Percentiles rank a stretch among this genome's conserved stretches.
phyloP scores from a whole-genome alignment of 2,329 filamentous ascomycete species.

The Simplicillium sp. region DNA sequence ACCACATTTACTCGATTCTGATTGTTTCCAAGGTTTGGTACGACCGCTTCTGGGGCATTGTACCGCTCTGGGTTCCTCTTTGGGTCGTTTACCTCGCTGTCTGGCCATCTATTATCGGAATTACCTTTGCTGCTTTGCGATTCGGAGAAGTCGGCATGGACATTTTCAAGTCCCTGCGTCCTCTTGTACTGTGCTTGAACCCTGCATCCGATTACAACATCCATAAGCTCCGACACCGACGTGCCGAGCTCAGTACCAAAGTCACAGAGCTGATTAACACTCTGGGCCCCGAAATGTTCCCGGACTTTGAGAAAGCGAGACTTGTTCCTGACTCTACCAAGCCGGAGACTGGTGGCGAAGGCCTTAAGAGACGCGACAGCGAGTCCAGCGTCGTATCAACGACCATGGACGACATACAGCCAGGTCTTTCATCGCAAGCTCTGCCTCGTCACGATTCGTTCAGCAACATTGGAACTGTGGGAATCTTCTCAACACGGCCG shows the following conservation, averaged over 20 bases:
- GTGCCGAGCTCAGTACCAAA: conserved; percentile 66
- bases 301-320: conserved; percentile 79
- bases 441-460: conserved; percentile 87
- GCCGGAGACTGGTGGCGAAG: conserved; percentile 19
- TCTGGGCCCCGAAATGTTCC: conserved; percentile 89
- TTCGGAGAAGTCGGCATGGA: conserved; percentile 99
- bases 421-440: conserved; percentile 31
- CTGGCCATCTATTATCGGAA: conserved; percentile 71
- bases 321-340: conserved; percentile 51
- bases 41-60: conserved; percentile 73
- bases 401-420: conserved; percentile 24
- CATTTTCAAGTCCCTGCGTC: conserved; percentile 87
- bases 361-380: conserved; percentile 34
- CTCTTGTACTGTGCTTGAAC: conserved; percentile 75
- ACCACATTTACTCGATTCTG: conserved; percentile 69
- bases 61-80: conserved; percentile 71
- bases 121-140: conserved; percentile 86
- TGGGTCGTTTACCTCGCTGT: conserved; percentile 68
- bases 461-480: conserved; percentile 76
- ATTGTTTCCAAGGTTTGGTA: conserved; percentile 70
- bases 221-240: conserved; percentile 61
- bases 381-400: conserved; percentile 27
- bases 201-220: conserved; percentile 80
- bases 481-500: conserved; percentile 83
- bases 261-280: conserved; percentile 93